Conservation (phyloP, 202 grass and related monocot genomes). For the Carex arenaria region DNA sequence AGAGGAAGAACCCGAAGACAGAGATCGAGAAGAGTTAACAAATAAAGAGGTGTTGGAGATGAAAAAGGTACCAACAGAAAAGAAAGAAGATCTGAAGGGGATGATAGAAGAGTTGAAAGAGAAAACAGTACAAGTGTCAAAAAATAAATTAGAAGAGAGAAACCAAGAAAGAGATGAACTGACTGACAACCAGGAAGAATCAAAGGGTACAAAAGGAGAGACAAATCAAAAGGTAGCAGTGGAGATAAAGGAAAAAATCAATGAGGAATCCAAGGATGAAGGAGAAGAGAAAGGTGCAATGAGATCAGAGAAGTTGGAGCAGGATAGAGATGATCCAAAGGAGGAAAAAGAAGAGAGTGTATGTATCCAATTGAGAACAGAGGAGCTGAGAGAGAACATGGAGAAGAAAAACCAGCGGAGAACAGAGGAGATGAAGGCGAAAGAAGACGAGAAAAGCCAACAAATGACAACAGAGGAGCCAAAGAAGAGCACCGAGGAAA, state of each 20-base stretch:
- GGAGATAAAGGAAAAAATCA: constrained; percentile 6
- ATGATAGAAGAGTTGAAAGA: neutral
- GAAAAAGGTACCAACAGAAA: neutral
- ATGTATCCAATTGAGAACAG: neutral
- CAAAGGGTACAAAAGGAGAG: neutral
- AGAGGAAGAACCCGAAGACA: constrained; percentile 1
- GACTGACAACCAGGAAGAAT: neutral
- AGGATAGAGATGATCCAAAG: neutral
- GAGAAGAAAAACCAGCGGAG: neutral
- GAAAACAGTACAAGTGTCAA: neutral
- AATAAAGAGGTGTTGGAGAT: neutral
- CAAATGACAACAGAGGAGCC: neutral
- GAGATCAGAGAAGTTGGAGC: neutral
- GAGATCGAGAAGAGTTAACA: neutral
- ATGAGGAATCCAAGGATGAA: neutral
- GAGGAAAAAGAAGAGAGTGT: neutral
- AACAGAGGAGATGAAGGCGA: neutral
- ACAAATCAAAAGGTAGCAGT: neutral
- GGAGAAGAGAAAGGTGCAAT: neutral
- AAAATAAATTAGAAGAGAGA: constrained; percentile 7
- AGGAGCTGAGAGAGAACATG: neutral
- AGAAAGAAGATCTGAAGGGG: neutral
- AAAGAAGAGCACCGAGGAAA: neutral
- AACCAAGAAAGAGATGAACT: neutral
- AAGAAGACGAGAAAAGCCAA: neutral